Percentiles rank a stretch among this genome's conserved stretches.
Conservation (phyloP, 1,284 basidiomycete genomes). For the Marasmius fiardii region DNA sequence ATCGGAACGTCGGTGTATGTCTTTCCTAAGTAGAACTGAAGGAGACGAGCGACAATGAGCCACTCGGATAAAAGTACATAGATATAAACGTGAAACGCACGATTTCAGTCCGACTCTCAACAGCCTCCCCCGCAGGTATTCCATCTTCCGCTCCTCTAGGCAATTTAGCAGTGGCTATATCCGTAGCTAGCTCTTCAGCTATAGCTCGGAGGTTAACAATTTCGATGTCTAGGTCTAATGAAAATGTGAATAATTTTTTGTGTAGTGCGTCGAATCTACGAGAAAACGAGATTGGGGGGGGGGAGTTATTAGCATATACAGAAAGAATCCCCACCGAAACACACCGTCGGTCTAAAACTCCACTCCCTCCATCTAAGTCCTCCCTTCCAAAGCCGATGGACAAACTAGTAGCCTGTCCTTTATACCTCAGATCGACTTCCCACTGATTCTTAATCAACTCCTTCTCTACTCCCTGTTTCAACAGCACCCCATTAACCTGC, state of each 20-base stretch:
- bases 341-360: constrained; percentile 10
- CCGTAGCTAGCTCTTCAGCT: constrained; percentile 19
- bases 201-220: constrained; percentile 24
- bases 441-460: constrained; percentile 15
- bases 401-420: constrained; percentile 25
- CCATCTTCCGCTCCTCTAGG: constrained; percentile 15
- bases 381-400: constrained; percentile 21
- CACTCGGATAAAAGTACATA: too few relatives aligned
- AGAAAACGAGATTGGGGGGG: background rate
- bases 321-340: too few relatives aligned
- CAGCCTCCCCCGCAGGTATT: constrained; percentile 10
- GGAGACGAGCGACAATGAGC: too few relatives aligned
- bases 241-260: constrained; percentile 25
- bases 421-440: constrained; percentile 26
- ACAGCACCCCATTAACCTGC: constrained; percentile 19
- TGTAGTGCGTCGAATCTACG: constrained; percentile 23
- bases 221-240: constrained; percentile 25
- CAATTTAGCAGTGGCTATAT: constrained; percentile 16
- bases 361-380: constrained; percentile 18
- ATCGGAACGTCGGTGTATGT: constrained; percentile 22
- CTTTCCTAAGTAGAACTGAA: constrained; percentile 21
- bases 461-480: constrained; percentile 23
- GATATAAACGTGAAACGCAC: too few relatives aligned
- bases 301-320: too few relatives aligned
- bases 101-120: constrained; percentile 14